A percentile compares a stretch with the other conserved stretches of the same genome.
Evolutionary conservation across 345 rosid species (phyloP).

Genomic region (Firmiana major): DNA sequence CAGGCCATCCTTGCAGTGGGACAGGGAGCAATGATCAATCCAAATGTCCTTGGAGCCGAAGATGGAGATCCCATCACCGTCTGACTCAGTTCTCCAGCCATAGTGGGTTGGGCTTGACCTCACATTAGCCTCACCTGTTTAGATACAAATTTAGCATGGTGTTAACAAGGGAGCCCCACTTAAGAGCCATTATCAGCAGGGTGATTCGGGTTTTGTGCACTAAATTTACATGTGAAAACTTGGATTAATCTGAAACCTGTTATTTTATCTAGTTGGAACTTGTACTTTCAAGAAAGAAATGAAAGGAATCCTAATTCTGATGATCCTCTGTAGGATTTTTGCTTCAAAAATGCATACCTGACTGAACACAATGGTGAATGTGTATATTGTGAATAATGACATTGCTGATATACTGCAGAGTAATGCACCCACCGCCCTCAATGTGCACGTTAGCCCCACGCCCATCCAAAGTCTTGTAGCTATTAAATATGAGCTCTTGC

Average conservation of each 20-base stretch:
- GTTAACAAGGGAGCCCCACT: no score
- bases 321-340: conserved; percentile 2
- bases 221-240: no score
- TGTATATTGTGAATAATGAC: conserved; percentile 89
- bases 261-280: no score
- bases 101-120: conserved; percentile 86
- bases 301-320: background rate
- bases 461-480: conserved; percentile 92
- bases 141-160: background rate
- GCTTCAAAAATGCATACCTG: conserved; percentile 45
- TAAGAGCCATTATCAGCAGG: no score
- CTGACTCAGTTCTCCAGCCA: conserved; percentile 74
- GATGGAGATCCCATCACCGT: conserved; percentile 93
- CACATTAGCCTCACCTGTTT: conserved; percentile 67
- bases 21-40: conserved; percentile 94
- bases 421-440: conserved; percentile 91
- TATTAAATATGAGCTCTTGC: conserved; percentile 87
- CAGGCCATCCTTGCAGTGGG: conserved; percentile 85
- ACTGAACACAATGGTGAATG: conserved; percentile 74
- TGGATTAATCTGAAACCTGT: no score
- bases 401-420: conserved; percentile 82
- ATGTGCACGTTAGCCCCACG: conserved; percentile 96
- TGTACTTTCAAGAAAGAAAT: background rate
- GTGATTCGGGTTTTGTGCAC: no score
- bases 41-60: conserved; percentile 87